Evolutionary conservation across 2,329 filamentous ascomycete genomes (phyloP).

Genomic region (Botryosphaeria dothidea): DNA sequence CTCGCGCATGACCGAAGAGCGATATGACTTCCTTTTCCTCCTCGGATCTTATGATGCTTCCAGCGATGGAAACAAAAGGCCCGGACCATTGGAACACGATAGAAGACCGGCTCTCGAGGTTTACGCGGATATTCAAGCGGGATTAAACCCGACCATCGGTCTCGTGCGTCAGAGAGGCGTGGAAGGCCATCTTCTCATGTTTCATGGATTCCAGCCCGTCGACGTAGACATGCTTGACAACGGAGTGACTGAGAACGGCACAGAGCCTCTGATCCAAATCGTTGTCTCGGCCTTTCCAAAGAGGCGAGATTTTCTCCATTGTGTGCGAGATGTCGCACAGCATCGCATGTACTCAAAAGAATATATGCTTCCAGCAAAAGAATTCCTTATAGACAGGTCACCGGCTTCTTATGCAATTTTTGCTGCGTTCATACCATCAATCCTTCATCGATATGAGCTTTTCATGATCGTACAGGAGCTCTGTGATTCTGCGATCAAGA

Average conservation of each 20-base stretch:
- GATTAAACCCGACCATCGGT: slow-evolving; percentile 12
- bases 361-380: slow-evolving; percentile 49
- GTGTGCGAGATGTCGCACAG: slow-evolving; percentile 23
- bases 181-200: not conserved
- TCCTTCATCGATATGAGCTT: slow-evolving; percentile 69
- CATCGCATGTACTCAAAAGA: slow-evolving; percentile 41
- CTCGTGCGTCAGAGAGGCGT: not conserved
- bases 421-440: slow-evolving; percentile 67
- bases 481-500: slow-evolving; percentile 54
- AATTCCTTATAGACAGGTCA: slow-evolving; percentile 51
- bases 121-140: slow-evolving; percentile 21
- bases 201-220: not conserved
- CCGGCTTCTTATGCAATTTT: slow-evolving; percentile 50
- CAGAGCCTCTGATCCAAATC: not conserved
- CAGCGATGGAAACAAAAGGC: not conserved
- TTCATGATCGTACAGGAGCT: slow-evolving; percentile 64
- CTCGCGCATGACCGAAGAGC: slow-evolving; percentile 26
- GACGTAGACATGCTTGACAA: not conserved
- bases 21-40: slow-evolving; percentile 33
- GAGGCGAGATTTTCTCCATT: slow-evolving; percentile 62
- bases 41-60: slow-evolving; percentile 25
- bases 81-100: not conserved
- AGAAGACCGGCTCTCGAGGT: slow-evolving; percentile 19
- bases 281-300: slow-evolving; percentile 46
- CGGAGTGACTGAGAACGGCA: slow-evolving; percentile 24